phyloP scores from a whole-genome alignment of 2,329 filamentous ascomycete species.

The Rugonectria rugulosa region DNA sequence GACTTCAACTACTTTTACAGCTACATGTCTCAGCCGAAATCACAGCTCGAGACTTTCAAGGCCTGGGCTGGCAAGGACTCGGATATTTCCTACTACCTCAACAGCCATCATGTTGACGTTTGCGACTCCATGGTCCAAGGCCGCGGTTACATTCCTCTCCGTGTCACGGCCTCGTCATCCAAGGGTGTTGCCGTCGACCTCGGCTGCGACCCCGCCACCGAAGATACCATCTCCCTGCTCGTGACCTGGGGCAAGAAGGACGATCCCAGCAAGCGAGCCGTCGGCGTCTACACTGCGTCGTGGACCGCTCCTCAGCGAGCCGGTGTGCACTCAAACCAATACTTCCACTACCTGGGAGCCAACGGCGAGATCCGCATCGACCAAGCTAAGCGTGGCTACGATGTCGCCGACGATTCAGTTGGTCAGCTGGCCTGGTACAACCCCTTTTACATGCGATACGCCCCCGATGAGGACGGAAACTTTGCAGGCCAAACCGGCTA shows the following conservation, averaged over 20 bases:
- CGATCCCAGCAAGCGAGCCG: conserved; percentile 75
- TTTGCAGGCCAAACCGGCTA: conserved; percentile 92
- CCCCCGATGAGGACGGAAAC: conserved; percentile 93
- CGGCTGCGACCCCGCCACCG: conserved; percentile 81
- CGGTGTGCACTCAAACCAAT: conserved; percentile 95
- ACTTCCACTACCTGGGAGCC: conserved; percentile 92
- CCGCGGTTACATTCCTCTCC: conserved; percentile 76
- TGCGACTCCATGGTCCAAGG: conserved; percentile 88
- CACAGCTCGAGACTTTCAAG: conserved; percentile 91
- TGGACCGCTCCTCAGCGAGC: conserved; percentile 95
- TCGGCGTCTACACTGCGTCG: conserved; percentile 90
- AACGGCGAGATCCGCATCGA: conserved; percentile 88
- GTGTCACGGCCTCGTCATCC: conserved; percentile 79
- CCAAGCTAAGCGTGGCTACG: conserved; percentile 93
- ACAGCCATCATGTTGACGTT: conserved; percentile 93
- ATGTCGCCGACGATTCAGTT: conserved; percentile 82
- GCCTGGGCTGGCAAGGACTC: conserved; percentile 91
- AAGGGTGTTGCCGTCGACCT: conserved; percentile 80
- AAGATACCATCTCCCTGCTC: conserved; percentile 91
- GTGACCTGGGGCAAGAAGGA: conserved; percentile 85
- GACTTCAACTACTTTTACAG: conserved; percentile 99
- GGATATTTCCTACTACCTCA: conserved; percentile 96
- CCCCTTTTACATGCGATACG: conserved; percentile 95
- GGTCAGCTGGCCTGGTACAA: conserved; percentile 85
- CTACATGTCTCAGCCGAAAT: conserved; percentile 95